Evolutionary conservation across 106 monocot species (phyloP).

Genomic region (Dendrobium huoshanense): DNA sequence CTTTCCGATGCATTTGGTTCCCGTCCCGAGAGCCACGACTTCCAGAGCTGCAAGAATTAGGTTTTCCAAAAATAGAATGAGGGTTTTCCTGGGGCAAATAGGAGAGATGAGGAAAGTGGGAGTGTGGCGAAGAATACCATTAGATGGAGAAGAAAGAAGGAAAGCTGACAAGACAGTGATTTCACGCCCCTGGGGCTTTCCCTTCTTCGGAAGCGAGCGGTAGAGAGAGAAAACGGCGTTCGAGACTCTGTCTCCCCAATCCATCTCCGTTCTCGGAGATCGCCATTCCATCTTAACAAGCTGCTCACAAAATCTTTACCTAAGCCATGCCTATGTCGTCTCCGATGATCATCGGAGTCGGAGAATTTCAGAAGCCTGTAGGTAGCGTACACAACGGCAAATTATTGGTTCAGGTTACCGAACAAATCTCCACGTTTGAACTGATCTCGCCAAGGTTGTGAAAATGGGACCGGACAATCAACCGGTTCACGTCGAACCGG

Average conservation of each 20-base stretch:
- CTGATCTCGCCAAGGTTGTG: too few species aligned
- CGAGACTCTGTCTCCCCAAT: conserved; percentile 57
- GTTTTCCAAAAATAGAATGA: neutral
- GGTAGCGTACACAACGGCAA: too few species aligned
- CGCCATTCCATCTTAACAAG: too few species aligned
- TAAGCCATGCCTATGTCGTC: too few species aligned
- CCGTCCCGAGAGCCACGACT: conserved; percentile 81
- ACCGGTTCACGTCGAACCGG: fast-evolving
- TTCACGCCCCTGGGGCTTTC: conserved; percentile 91
- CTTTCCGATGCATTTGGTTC: conserved; percentile 88
- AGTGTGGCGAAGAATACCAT: conserved; percentile 22
- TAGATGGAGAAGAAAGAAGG: conserved; percentile 61
- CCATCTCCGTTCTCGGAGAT: neutral
- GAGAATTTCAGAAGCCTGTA: too few species aligned
- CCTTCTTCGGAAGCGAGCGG: conserved; percentile 77
- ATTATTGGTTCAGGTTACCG: too few species aligned
- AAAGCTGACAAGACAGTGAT: conserved; percentile 82
- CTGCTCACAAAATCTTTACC: too few species aligned
- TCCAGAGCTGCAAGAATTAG: conserved; percentile 30
- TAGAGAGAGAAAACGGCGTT: conserved; percentile 41
- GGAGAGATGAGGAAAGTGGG: conserved; percentile 13
- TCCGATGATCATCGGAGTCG: too few species aligned
- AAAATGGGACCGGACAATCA: too few species aligned
- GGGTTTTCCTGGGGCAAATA: neutral
- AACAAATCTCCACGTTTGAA: too few species aligned